Evolutionary conservation across 768 basidiomycete species (phyloP).

Genomic region (Stropharia rugosoannulata): DNA sequence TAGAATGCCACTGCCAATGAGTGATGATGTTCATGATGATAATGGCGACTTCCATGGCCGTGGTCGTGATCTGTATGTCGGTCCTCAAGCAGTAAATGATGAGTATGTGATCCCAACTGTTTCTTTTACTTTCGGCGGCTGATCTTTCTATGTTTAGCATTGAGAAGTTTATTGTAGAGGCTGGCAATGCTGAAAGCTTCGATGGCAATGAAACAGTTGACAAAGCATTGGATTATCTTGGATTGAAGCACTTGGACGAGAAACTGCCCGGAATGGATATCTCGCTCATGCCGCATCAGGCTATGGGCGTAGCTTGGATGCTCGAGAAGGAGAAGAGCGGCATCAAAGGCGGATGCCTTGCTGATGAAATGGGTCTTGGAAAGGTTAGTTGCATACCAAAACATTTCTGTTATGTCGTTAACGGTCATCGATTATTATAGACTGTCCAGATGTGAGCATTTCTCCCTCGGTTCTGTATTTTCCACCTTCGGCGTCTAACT

Average conservation of each 20-base stretch:
- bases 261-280: conserved; percentile 59
- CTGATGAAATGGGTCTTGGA: conserved; percentile 62
- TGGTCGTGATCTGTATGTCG: conserved; percentile 41
- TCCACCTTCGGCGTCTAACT: background rate
- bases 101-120: conserved; percentile 38
- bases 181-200: conserved; percentile 58
- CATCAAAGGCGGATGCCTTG: conserved; percentile 47
- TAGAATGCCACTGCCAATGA: conserved; percentile 22
- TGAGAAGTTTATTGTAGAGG: conserved; percentile 50
- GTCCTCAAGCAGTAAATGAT: conserved; percentile 41
- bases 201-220: conserved; percentile 61
- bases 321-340: conserved; percentile 41
- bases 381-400: conserved; percentile 35
- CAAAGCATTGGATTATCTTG: conserved; percentile 52
- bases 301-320: conserved; percentile 66
- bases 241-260: conserved; percentile 44
- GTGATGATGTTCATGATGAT: conserved; percentile 33
- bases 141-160: conserved; percentile 34
- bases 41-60: conserved; percentile 49
- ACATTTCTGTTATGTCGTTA: conserved; percentile 1
- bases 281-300: conserved; percentile 67
- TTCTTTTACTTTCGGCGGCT: background rate
- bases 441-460: conserved; percentile 47
- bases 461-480: background rate
- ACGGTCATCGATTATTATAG: conserved; percentile 18